Evolutionary conservation across 2,329 filamentous ascomycete genomes (phyloP).

Genomic region (Leptographium procerum): DNA sequence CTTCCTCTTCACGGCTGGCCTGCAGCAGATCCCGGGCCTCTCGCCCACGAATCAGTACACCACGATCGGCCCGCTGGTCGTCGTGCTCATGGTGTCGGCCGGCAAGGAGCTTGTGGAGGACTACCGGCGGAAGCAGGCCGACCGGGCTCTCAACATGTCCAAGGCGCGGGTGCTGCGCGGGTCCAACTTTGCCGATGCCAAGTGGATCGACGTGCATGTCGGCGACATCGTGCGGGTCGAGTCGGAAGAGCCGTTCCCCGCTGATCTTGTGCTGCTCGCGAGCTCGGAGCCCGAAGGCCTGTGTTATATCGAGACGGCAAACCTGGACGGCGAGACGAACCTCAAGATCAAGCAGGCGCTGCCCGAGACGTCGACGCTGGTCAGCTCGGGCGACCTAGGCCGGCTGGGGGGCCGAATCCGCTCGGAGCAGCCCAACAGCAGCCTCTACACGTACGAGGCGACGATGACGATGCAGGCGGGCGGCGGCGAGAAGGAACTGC

Average conservation of each 20-base stretch:
- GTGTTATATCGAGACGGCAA: conserved; percentile 98
- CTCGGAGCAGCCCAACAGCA: conserved; percentile 97
- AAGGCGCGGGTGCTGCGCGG: conserved; percentile 75
- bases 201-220: conserved; percentile 87
- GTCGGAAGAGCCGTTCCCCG: conserved; percentile 89
- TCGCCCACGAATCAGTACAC: conserved; percentile 94
- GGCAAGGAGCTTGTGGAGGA: conserved; percentile 93
- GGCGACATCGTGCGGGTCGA: conserved; percentile 89
- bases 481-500: conserved; percentile 84
- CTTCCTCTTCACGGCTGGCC: conserved; percentile 90
- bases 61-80: conserved; percentile 83
- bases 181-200: conserved; percentile 72
- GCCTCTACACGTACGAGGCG: conserved; percentile 94
- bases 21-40: conserved; percentile 92
- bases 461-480: conserved; percentile 84
- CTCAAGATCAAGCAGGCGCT: conserved; percentile 97
- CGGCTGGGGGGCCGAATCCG: conserved; percentile 75
- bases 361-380: conserved; percentile 79
- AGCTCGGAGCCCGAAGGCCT: conserved; percentile 95
- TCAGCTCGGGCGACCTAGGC: conserved; percentile 77
- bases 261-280: conserved; percentile 82
- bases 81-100: conserved; percentile 89
- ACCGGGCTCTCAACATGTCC: conserved; percentile 78
- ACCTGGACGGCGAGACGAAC: conserved; percentile 95
- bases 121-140: conserved; percentile 76